Evolutionary conservation across 2,329 filamentous ascomycete genomes (phyloP).

Genomic region (Hypoxylon sp.): DNA sequence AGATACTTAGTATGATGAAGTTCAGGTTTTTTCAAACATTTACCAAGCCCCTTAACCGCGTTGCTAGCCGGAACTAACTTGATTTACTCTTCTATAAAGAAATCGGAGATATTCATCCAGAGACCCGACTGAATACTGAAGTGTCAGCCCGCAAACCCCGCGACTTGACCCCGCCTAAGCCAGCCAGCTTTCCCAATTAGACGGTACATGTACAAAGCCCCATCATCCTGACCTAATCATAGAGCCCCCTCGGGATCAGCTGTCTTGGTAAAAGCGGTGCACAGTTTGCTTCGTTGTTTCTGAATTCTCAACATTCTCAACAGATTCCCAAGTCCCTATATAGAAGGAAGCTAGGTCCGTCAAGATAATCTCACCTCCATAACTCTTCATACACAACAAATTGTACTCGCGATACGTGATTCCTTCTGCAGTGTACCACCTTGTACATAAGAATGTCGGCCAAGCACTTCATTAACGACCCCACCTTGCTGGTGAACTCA

Average conservation of each 20-base stretch:
- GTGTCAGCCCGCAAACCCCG: conserved; percentile 15
- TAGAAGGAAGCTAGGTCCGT: too few relatives aligned
- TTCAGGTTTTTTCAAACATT: too few relatives aligned
- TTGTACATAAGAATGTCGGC: conserved; percentile 63
- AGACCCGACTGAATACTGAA: conserved; percentile 10
- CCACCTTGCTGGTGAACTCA: conserved; percentile 77
- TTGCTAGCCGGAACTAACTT: conserved; percentile 20
- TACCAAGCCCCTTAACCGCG: conserved; percentile 16
- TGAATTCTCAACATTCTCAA: conserved; percentile 11
- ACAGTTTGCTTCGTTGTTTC: neutral
- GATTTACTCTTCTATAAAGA: conserved; percentile 1
- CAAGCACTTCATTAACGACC: conserved; percentile 92
- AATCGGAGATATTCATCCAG: conserved; percentile 16
- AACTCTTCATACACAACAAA: too few relatives aligned
- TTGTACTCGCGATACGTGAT: too few relatives aligned
- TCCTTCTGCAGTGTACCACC: too few relatives aligned
- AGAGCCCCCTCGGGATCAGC: neutral
- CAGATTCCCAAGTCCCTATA: conserved; percentile 2
- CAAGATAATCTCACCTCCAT: too few relatives aligned
- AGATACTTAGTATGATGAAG: too few relatives aligned
- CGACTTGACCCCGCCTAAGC: conserved; percentile 23
- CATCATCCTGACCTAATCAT: conserved; percentile 20
- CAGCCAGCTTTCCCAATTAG: conserved; percentile 12
- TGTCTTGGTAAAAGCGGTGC: too few relatives aligned
- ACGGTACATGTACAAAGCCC: conserved; percentile 1